Percentiles rank a stretch among this genome's conserved stretches.
Conservation (phyloP, 208 protist genomes). For the Leishmania mexicana region DNA sequence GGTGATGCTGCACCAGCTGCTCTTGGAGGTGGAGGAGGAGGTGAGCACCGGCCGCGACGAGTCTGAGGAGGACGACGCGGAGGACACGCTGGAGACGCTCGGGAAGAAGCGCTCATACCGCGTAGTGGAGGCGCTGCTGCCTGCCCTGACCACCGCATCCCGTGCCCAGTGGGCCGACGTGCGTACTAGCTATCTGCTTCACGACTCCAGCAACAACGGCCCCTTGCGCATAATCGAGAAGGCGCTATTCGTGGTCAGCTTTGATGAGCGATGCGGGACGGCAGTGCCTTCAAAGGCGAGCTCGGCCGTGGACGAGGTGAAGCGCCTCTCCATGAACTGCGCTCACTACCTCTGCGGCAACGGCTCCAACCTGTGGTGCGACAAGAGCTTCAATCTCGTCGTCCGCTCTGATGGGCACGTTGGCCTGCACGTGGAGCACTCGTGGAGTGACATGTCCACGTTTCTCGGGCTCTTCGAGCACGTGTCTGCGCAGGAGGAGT, state of each 20-base stretch:
- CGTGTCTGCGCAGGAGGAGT: slow-evolving; percentile 53
- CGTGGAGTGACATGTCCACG: slow-evolving; percentile 74
- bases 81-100: slow-evolving; percentile 43
- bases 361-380: slow-evolving; percentile 73
- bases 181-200: slow-evolving; percentile 60
- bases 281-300: slow-evolving; percentile 7
- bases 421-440: slow-evolving; percentile 83
- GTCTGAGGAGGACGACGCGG: slow-evolving; percentile 57
- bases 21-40: slow-evolving; percentile 48
- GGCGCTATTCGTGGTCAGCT: slow-evolving; percentile 78
- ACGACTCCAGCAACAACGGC: slow-evolving; percentile 70
- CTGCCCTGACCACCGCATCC: slow-evolving; percentile 66
- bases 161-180: slow-evolving; percentile 79
- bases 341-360: slow-evolving; percentile 66
- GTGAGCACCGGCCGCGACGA: slow-evolving; percentile 54
- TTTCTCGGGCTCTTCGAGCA: slow-evolving; percentile 66
- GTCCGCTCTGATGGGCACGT: slow-evolving; percentile 52
- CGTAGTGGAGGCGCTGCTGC: slow-evolving; percentile 57
- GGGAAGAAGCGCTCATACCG: slow-evolving; percentile 52
- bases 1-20: slow-evolving; percentile 44
- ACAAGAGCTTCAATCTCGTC: slow-evolving; percentile 86
- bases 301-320: slow-evolving; percentile 15
- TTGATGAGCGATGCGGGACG: slow-evolving; percentile 56
- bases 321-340: slow-evolving; percentile 38
- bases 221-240: slow-evolving; percentile 73